Conservation (phyloP, 768 basidiomycete species). For the Lactarius pseudohatsudake region DNA sequence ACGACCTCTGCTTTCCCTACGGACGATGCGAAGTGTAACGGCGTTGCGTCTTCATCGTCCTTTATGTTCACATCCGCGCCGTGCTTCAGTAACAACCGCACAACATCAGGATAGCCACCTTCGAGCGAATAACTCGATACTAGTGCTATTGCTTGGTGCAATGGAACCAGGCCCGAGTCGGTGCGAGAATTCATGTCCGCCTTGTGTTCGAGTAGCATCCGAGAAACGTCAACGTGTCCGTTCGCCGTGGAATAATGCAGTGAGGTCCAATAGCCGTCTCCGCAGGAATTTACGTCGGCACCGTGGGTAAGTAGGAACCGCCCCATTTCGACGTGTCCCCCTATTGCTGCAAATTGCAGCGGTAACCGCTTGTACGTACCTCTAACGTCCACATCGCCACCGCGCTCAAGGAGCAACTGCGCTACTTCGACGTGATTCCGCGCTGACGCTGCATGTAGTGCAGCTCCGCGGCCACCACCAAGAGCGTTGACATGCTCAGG, state of each 20-base stretch:
- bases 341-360: background rate
- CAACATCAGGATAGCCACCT: background rate
- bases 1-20: background rate
- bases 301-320: background rate
- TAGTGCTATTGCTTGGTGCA: no score
- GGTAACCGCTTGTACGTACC: background rate
- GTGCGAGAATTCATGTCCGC: background rate
- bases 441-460: background rate
- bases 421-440: background rate
- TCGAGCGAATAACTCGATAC: rapidly evolving
- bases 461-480: background rate
- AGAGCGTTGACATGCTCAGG: background rate
- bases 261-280: background rate
- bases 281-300: background rate
- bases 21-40: background rate
- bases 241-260: background rate
- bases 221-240: background rate
- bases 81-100: background rate
- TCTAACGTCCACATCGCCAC: background rate
- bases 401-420: background rate
- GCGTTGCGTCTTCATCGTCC: background rate
- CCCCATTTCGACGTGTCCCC: background rate
- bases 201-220: background rate
- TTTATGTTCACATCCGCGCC: background rate
- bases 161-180: background rate